phyloP scores from a whole-genome alignment of 306 rosid species.

The Quercus parvula region DNA sequence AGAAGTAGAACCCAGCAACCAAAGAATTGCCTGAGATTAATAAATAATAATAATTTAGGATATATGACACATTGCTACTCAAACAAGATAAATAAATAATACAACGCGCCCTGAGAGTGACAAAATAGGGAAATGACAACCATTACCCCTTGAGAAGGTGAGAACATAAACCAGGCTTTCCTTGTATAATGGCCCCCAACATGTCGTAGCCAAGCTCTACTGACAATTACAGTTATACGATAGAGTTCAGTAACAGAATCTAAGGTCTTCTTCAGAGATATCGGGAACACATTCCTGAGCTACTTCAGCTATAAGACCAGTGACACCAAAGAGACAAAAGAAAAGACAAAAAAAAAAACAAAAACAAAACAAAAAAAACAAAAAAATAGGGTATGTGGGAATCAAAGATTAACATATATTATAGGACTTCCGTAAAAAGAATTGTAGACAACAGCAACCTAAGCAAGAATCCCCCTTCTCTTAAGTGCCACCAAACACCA shows the following conservation, averaged over 20 bases:
- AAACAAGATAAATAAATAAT: conserved; percentile 28
- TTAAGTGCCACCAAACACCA: conserved; percentile 14
- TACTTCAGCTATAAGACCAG: conserved; percentile 30
- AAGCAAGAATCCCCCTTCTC: conserved; percentile 22
- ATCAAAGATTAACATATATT: conserved; percentile 24
- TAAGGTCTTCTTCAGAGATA: conserved; percentile 21
- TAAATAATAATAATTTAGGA: conserved; percentile 25
- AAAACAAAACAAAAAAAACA: not conserved
- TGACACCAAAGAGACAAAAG: conserved; percentile 7
- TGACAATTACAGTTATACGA: conserved; percentile 27
- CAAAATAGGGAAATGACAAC: conserved; percentile 19
- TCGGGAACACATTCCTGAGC: conserved; percentile 24
- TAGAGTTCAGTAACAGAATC: conserved; percentile 18
- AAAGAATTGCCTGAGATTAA: conserved; percentile 17
- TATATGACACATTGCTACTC: conserved; percentile 12
- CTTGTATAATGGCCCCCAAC: conserved; percentile 30
- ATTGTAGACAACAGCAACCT: conserved; percentile 28
- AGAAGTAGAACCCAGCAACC: not conserved
- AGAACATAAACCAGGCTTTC: conserved; percentile 15
- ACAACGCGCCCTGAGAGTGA: conserved; percentile 31
- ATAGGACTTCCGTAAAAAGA: conserved; percentile 22
- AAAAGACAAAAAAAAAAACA: conserved; percentile 9
- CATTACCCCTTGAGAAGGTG: conserved; percentile 20
- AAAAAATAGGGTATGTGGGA: conserved; percentile 33
- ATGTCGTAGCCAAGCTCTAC: conserved; percentile 32